Evolutionary conservation across 768 basidiomycete genomes (phyloP), one percentile per base, ranked within the genome.

Genomic region (Phaeotremella fagi): DNA sequence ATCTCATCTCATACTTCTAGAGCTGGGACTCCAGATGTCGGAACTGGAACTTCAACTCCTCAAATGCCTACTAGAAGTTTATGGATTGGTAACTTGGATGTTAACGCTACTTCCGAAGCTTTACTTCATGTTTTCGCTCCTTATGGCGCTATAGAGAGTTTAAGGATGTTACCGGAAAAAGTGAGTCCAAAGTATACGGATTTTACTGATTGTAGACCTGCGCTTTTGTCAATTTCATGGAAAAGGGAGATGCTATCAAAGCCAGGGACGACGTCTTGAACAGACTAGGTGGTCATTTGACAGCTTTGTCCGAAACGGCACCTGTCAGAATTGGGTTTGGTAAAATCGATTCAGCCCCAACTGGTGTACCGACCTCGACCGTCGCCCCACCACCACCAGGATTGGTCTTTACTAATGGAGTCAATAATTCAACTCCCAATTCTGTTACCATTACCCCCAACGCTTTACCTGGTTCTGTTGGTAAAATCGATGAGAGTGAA

Each of bases 11-110:
- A 66, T 48, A 62, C 60, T 24, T 69, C 66, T 15, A 45, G 71
- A 16, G 56, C 73, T 9, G 64, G 60, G 3, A 72, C 69, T 6
- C 71, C 73, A 3, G 71, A 72, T 47, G 63, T 52, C 14, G 42
- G 55, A 31, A 58, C 58, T 24, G 64, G 61, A 12, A 56, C 36
- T 0, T 61, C 61, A n/a, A 70, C 63, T 9, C 61, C 66, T 3
- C 92, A 97, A 76, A 86, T 89, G 35, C 94, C 95, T 29, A 94
- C 94, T 11, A 85, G 95, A 46, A 92, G 90, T 28, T 79, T 99
- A 25, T 99, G 95, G 94, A 95, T 99, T 70, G 95, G 95, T 45
- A 98, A 98, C 75, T 79, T 99, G 45, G 95, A 97, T 74, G 88
- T 87, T 61, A 87, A 86, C 49, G 88, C 94, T 50, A 90, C 90